phyloP scores from a whole-genome alignment of 345 rosid species.

The Arabidopsis suecica region DNA sequence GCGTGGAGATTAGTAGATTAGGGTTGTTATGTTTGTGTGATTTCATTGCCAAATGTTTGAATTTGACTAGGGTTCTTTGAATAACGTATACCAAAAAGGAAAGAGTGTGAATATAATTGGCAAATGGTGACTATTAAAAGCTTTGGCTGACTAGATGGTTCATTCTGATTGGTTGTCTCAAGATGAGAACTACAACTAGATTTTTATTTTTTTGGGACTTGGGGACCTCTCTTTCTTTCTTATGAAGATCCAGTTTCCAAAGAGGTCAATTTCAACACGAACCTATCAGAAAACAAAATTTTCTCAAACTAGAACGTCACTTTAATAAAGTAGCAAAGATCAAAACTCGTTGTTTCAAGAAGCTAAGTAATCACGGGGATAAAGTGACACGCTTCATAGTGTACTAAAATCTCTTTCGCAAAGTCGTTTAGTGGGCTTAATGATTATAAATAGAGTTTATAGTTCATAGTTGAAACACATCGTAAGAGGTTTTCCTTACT shows the following conservation, averaged over 20 bases:
- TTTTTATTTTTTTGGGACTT: background rate
- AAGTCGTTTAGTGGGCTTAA: background rate
- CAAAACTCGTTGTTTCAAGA: constrained; percentile 4
- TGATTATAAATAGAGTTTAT: background rate
- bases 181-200: background rate
- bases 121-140: background rate
- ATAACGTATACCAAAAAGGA: background rate
- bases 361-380: constrained; percentile 18
- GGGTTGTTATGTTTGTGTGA: background rate
- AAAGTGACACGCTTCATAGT: background rate
- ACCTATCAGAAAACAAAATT: background rate
- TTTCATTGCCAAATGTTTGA: constrained; percentile 5
- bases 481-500: too few species aligned
- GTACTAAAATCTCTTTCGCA: background rate
- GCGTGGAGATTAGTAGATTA: background rate
- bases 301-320: background rate
- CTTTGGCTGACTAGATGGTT: constrained; percentile 29
- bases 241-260: background rate
- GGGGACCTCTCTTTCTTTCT: background rate
- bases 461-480: background rate
- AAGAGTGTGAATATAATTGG: background rate
- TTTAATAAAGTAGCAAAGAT: constrained; percentile 7
- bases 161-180: constrained; percentile 1
- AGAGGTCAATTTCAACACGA: constrained; percentile 23
- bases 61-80: constrained; percentile 14